Conservation (phyloP, 73 alveolate species). For the Paramecium tetraurelia region DNA sequence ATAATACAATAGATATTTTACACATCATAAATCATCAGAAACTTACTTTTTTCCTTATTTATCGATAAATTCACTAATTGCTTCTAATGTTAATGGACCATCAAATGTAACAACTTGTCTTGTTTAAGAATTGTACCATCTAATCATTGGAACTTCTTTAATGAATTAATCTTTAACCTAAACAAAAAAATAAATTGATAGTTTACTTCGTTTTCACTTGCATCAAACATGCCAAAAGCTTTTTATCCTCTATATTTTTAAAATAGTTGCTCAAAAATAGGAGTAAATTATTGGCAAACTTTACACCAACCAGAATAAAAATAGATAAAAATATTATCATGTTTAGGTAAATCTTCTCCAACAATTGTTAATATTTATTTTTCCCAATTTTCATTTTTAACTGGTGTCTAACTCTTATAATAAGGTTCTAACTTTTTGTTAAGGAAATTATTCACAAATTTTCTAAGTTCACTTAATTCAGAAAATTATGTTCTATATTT, state of each 20-base stretch:
- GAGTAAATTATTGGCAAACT: not conserved
- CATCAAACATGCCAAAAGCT: conserved; percentile 49
- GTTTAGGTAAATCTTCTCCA: conserved; percentile 12
- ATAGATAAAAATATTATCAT: conserved; percentile 22
- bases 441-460: not conserved
- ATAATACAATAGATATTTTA: not conserved
- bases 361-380: conserved; percentile 25
- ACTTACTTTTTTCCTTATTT: not conserved
- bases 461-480: not conserved
- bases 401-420: not conserved
- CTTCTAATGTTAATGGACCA: conserved; percentile 47
- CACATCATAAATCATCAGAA: conserved; percentile 42
- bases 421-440: conserved; percentile 19
- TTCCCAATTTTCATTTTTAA: conserved; percentile 40
- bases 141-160: not conserved
- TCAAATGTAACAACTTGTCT: conserved; percentile 33
- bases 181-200: not conserved
- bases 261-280: not conserved
- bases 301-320: conserved; percentile 40
- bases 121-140: conserved; percentile 15
- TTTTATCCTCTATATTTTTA: conserved; percentile 33
- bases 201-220: not conserved
- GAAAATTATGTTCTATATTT: conserved; percentile 22
- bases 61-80: conserved; percentile 24
- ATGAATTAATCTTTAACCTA: not conserved